Evolutionary conservation across 176 grass and related monocot genomes (phyloP).

Genomic region (Oryza australiensis): DNA sequence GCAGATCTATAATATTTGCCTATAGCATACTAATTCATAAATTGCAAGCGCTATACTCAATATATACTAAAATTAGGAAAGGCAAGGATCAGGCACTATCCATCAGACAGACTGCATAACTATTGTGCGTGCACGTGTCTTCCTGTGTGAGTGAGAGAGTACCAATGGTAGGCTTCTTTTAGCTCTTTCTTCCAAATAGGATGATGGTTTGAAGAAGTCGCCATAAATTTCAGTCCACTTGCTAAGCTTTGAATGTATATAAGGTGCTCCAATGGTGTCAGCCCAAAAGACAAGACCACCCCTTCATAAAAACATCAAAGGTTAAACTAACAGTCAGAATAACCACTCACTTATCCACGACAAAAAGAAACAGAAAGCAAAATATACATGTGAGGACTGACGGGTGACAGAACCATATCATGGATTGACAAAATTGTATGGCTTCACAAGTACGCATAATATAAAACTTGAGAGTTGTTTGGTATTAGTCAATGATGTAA

Average conservation of each 20-base stretch:
- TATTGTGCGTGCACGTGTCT: not conserved
- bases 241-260: conserved; percentile 72
- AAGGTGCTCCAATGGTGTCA: conserved; percentile 75
- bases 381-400: not conserved
- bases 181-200: conserved; percentile 75
- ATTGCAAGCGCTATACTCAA: not conserved
- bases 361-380: not conserved
- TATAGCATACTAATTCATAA: not conserved
- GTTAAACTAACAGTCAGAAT: conserved; percentile 18
- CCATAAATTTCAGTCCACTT: conserved; percentile 83
- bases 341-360: not conserved
- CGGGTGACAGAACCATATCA: not conserved
- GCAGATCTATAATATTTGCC: not conserved
- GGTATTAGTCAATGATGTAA: not conserved
- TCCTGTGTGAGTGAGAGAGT: conserved; percentile 1
- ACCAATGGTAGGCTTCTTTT: conserved; percentile 65
- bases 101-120: not conserved
- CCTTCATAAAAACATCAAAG: conserved; percentile 45
- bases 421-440: not conserved
- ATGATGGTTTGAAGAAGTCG: conserved; percentile 72
- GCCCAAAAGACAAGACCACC: conserved; percentile 94
- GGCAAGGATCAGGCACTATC: not conserved
- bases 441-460: not conserved
- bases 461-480: not conserved
- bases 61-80: not conserved